Percentiles rank a stretch among this genome's conserved stretches.
These are phyloP conservation scores for Fistulinella staudtii DNA, from an alignment of 1,284 basidiomycete genomes.

Conservation along the genomic window DNA sequence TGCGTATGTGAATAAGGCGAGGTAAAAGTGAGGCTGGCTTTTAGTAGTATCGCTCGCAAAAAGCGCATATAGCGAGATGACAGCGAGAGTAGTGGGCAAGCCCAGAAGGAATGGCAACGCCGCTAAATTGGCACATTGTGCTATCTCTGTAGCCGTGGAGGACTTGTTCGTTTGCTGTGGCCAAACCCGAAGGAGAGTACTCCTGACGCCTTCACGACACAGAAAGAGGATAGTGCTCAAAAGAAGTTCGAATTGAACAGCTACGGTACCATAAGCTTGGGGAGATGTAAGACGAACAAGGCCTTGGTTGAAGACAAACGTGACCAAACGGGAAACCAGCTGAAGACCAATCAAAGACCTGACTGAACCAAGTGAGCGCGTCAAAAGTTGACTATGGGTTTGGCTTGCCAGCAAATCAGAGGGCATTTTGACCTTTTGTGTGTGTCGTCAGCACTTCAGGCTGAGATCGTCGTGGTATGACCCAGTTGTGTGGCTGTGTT, in stretches of 20 bases:
- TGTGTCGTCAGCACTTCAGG: conserved; percentile 5
- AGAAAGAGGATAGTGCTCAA: conserved; percentile 90
- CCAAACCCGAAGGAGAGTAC: conserved; percentile 63
- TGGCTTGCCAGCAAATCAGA: conserved; percentile 2
- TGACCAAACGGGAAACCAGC: conserved; percentile 77
- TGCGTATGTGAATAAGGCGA: conserved; percentile 68
- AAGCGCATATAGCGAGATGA: conserved; percentile 48
- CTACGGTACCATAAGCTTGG: conserved; percentile 80
- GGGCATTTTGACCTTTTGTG: conserved; percentile 14
- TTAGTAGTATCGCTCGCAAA: conserved; percentile 48
- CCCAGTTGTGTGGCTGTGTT: too few species aligned
- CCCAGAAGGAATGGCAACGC: conserved; percentile 60
- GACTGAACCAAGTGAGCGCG: conserved; percentile 55
- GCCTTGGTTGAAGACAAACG: conserved; percentile 86
- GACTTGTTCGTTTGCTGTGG: conserved; percentile 23
- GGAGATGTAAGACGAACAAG: conserved; percentile 85
- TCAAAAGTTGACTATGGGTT: conserved; percentile 29
- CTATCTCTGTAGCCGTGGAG: conserved; percentile 6
- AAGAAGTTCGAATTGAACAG: conserved; percentile 84
- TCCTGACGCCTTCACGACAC: conserved; percentile 86
- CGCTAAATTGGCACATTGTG: conserved; percentile 45
- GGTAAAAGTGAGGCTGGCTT: conserved; percentile 60
- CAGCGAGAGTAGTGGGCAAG: conserved; percentile 45
- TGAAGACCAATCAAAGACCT: conserved; percentile 86
- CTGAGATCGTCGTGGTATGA: too few species aligned